These are phyloP conservation scores for Fusarium sororula DNA, from an alignment of 2,329 filamentous ascomycete genomes.

Conservation along the genomic window DNA sequence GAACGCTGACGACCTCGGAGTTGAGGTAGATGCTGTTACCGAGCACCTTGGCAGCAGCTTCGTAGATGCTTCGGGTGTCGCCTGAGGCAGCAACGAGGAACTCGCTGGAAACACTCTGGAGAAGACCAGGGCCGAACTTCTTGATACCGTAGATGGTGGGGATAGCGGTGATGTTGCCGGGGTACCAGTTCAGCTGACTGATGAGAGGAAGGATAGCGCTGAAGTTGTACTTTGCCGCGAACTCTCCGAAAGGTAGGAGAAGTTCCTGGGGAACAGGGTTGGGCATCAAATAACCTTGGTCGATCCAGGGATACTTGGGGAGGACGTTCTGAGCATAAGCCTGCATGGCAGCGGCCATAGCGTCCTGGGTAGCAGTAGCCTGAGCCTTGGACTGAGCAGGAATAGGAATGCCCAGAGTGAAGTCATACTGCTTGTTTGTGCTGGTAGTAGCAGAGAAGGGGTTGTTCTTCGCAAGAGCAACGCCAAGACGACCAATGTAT, in stretches of 20 bases:
- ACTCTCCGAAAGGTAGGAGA: slow-evolving; percentile 23
- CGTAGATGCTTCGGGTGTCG: slow-evolving; percentile 19
- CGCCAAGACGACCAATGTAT: slow-evolving; percentile 22
- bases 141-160: slow-evolving; percentile 33
- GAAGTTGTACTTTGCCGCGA: slow-evolving; percentile 28
- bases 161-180: slow-evolving; percentile 22
- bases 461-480: background rate
- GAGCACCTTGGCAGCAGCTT: slow-evolving; percentile 10
- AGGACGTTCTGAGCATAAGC: slow-evolving; percentile 21
- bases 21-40: slow-evolving; percentile 4
- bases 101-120: slow-evolving; percentile 1
- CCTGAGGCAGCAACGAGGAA: slow-evolving; percentile 21
- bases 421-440: slow-evolving; percentile 23
- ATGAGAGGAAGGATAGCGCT: slow-evolving; percentile 18
- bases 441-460: background rate
- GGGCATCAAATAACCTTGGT: slow-evolving; percentile 30
- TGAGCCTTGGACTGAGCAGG: background rate
- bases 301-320: slow-evolving; percentile 32
- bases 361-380: background rate
- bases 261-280: slow-evolving; percentile 30
- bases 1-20: slow-evolving; percentile 6
- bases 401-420: slow-evolving; percentile 27
- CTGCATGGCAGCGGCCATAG: background rate
- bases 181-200: slow-evolving; percentile 30
- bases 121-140: slow-evolving; percentile 23